phyloP scores from a whole-genome alignment of 345 rosid species.

The Diplotaxis tenuifolia region DNA sequence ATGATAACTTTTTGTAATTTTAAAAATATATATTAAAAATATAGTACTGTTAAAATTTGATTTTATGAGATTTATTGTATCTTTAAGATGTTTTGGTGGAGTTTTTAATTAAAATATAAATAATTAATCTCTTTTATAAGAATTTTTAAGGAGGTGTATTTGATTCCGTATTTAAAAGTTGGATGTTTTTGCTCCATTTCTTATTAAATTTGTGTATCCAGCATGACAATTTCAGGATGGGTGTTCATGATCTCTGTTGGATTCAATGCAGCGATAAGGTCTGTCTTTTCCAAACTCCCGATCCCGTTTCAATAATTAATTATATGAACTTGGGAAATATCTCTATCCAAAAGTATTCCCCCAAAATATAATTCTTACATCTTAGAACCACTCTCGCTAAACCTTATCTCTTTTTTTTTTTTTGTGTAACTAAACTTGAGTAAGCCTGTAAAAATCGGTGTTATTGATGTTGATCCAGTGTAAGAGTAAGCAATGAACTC shows the following conservation, averaged over 20 bases:
- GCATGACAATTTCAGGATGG: conserved; percentile 65
- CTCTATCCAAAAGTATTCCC: not conserved
- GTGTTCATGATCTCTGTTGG: conserved; percentile 76
- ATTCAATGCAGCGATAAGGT: conserved; percentile 77
- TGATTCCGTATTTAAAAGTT: too few species aligned
- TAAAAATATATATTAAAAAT: too few species aligned
- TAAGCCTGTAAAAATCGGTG: not conserved
- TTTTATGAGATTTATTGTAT: too few species aligned
- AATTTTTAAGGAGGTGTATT: not conserved
- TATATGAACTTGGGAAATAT: not conserved
- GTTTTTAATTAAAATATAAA: too few species aligned
- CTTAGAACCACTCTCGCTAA: not conserved
- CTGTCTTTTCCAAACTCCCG: not conserved
- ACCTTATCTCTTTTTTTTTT: not conserved
- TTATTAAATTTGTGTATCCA: conserved; percentile 25
- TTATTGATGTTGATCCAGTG: conserved; percentile 41
- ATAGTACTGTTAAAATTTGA: too few species aligned
- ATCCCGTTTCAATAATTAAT: not conserved
- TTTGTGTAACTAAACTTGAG: not conserved
- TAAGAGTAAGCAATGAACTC: too few species aligned
- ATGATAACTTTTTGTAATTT: too few species aligned
- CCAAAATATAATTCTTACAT: not conserved
- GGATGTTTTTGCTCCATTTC: not conserved
- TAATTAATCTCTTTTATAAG: not conserved
- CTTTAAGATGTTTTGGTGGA: not conserved